Evolutionary conservation across 768 basidiomycete species (phyloP), one percentile per base, ranked within the genome.

Genomic region (Termitomyces titanicus): DNA sequence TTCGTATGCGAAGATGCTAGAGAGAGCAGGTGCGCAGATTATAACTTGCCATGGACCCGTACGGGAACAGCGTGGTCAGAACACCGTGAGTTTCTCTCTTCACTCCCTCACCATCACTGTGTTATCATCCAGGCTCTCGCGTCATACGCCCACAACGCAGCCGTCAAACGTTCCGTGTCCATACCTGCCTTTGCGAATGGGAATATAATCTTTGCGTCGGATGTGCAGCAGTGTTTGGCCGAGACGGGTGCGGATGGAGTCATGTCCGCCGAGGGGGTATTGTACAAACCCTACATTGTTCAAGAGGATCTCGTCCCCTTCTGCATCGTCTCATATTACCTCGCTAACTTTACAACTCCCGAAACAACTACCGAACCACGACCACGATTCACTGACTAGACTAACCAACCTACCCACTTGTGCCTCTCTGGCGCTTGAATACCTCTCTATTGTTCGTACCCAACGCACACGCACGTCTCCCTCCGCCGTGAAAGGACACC

Each of bases 161-260:
- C 92, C 0, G 93, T 99, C 62, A 96, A 95, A 68, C 70, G 89
- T 61, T 89, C 92, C 0, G 91, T 98, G 37, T 84, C 82, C 0
- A 82, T 99, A 0, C 96, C 96, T 3, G 94, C 98, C 5, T 92
- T 99, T 67, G 95, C 97, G 0, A 99, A 99, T 69, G 97, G 97
- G 25, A 98, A 98, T 67, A 92, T 98, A 56, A 83, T 98, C 12
- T 92, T 86, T 68, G 81, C 87, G 40, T 79, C 83, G n/a, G 95
- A 98, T 69, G 82, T 98, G 45, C 77, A 79, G 48, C 73, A 76
- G 11, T 97, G 94, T 68, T 72, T 99, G 31, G 79, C 80, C 22
- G 81, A 82, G 47, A 99, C 97, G 0, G 92, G 94, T 15, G 88
- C 85, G 7, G 94, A 97, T 63, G 95, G 85, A 0, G 86, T 98